Evolutionary conservation across 345 rosid species (phyloP), one percentile per base, ranked within the genome.

Genomic region (Eutrema yunnanense): DNA sequence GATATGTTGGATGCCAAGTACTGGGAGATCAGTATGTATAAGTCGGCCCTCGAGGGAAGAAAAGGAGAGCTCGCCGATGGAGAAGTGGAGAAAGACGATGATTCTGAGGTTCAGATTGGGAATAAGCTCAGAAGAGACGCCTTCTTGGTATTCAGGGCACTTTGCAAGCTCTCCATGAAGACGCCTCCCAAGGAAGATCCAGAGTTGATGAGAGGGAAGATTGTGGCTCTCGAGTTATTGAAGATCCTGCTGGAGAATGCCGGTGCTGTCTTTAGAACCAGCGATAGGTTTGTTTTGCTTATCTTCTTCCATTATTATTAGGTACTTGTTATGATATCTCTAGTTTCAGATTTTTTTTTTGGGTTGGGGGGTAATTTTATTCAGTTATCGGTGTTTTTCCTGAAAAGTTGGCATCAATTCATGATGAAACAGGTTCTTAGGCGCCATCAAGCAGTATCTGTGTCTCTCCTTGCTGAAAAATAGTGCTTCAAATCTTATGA

Each of bases 21-120:
- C 81, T 95, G 99, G 99, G 99, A 95, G 91, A 92, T 95, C 75
- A 95, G 99, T 76, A 92, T 95, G 98, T 95, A 95, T 48, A 95
- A 95, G 83, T 88, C 98, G 0, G 99, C 99, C 2, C 82, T 95
- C 71, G 99, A 95, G 81, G 99, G 97, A 72, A 84, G 99, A 73
- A 95, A 95, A 82, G 99, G 99, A 34, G 99, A 95, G 75, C 84
- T 95, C 77, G 91, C 87, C 2, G 98, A 88, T 37, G 98, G 98
- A 36, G 97, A 92, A 75, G 79, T 71, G 49, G 99, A 92, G 83
- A 82, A 94, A 71, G 99, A 92, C 8, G 98, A 92, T 37, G 98
- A 92, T 76, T 75, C 87, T 77, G 99, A 95, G 81, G 92, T 95
- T 69, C 99, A 92, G 88, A 95, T 95, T 75, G 99, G 99, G 65